A percentile compares a stretch with the other conserved stretches of the same genome.
phyloP scores from a whole-genome alignment of 2,329 filamentous ascomycete genomes.

The Microthyrium microscopicum region DNA sequence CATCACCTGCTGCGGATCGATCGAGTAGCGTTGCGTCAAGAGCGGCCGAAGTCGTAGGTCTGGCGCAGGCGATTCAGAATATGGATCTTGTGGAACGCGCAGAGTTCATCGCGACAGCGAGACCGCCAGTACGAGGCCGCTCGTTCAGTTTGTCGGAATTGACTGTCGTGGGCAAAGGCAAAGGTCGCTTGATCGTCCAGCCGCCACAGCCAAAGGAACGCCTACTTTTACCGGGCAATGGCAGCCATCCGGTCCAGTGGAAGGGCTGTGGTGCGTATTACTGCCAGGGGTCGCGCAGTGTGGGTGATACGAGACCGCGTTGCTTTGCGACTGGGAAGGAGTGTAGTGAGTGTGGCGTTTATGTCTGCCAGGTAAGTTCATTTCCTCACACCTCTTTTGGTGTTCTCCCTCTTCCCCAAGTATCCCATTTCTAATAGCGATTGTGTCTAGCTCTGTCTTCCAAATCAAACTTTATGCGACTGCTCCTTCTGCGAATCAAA shows the following conservation, averaged over 20 bases:
- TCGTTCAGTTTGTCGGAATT: constrained; percentile 13
- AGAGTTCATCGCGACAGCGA: too few species aligned
- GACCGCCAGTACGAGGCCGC: too few species aligned
- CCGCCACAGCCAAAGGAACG: constrained; percentile 12
- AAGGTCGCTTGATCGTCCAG: not conserved
- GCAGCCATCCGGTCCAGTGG: constrained; percentile 26
- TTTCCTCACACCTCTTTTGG: too few species aligned
- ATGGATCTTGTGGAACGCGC: not conserved
- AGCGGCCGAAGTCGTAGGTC: too few species aligned
- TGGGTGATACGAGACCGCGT: constrained; percentile 21
- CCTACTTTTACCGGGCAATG: constrained; percentile 21
- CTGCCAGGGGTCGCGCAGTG: constrained; percentile 21
- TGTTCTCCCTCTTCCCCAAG: not conserved
- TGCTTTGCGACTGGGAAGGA: constrained; percentile 21
- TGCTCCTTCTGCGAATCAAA: constrained; percentile 23
- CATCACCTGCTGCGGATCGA: too few species aligned
- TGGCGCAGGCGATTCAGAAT: not conserved
- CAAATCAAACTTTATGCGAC: constrained; percentile 17
- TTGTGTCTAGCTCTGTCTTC: constrained; percentile 16
- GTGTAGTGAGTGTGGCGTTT: constrained; percentile 22
- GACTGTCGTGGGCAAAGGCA: constrained; percentile 6
- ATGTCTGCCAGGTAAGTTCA: constrained; percentile 24
- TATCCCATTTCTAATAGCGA: constrained; percentile 9
- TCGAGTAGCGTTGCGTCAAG: too few species aligned
- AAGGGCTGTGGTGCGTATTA: constrained; percentile 26